Base-by-base conservation (phyloP, 2,329 filamentous ascomycete genomes). In the Fusarium mexicanum region DNA sequence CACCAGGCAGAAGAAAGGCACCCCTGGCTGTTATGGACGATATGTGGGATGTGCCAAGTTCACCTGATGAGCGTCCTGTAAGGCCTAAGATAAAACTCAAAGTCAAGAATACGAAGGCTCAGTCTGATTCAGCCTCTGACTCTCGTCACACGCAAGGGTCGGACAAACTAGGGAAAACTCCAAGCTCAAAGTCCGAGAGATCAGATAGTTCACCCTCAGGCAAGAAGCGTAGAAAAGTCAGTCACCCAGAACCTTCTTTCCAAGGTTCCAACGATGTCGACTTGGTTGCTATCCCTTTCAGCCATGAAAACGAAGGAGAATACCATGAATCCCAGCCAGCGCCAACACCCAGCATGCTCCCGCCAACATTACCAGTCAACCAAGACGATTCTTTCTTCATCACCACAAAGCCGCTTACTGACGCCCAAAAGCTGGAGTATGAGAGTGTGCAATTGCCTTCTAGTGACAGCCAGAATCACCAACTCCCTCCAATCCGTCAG, bases 41-140 rank as follows among this genome's bases (percentile, higher is more conserved):
- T 59, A 75, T 79, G 13, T 87, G 85, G 83, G 85, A 86, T 43
- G 81, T 88, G 8, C 85, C 85, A 1, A 84, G 82, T 70, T 87
- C 85, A 50, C 82, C 84, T 11, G 82, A 81, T 33, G 69, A 51
- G 40, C 51, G 29, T 18, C 68, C 67, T 35, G 43, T 35, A 16
- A 66, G 67, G 47, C 63, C 33, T 41, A 61, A 69, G 46, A 54
- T 70, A 38, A 75, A 75, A 38, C 69, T 73, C 26, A 67, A 66
- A 41, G 46, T 75, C 17, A 78, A 71, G 43, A 68, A 63, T 38
- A 55, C 53, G n/a, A 61, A 64, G 40, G 61, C 50, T 22, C 58
- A 67, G 40, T 38, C 62, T 40, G 35, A 48, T 14, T 51, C 67
- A 8, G 40, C 40, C 22, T 22, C 60, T 22, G 44, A 50, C 13